Evolutionary conservation across 2,329 filamentous ascomycete genomes (phyloP).

Genomic region (Harringtonia lauricola): DNA sequence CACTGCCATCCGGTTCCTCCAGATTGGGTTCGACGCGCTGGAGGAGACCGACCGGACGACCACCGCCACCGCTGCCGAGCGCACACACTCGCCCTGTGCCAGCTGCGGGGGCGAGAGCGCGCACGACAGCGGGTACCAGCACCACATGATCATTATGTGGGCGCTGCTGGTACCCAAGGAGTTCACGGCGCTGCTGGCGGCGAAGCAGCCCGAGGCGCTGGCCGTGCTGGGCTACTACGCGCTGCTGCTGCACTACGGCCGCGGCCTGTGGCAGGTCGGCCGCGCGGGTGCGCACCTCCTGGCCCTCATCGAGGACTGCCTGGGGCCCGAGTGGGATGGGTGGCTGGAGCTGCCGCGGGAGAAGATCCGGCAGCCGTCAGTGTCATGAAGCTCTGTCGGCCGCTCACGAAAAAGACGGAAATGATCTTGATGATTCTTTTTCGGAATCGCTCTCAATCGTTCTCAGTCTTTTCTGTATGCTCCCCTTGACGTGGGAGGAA

Average conservation of each 20-base stretch:
- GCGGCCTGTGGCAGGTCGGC: slow-evolving; percentile 18
- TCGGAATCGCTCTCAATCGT: no score
- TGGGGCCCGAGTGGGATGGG: slow-evolving; percentile 8
- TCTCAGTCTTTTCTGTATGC: no score
- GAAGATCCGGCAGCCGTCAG: not conserved
- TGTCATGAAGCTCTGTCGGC: no score
- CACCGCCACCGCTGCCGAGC: not conserved
- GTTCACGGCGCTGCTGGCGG: slow-evolving; percentile 4
- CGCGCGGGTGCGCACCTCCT: slow-evolving; percentile 11
- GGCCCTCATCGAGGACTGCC: slow-evolving; percentile 6
- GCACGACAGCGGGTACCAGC: not conserved
- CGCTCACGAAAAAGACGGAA: no score
- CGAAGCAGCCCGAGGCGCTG: slow-evolving; percentile 15
- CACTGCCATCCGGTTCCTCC: slow-evolving; percentile 15
- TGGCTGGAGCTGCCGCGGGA: slow-evolving; percentile 10
- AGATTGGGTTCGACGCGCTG: slow-evolving; percentile 16
- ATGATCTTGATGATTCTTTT: no score
- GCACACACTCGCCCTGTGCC: no score
- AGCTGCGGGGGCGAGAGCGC: no score
- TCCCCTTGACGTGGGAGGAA: no score
- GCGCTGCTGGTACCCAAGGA: slow-evolving; percentile 10
- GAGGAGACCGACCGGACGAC: not conserved
- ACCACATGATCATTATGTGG: slow-evolving; percentile 19
- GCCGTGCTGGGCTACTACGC: slow-evolving; percentile 18
- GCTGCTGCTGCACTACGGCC: slow-evolving; percentile 16